Percentiles rank a stretch among this genome's conserved stretches.
These are phyloP conservation scores for Fusarium armeniacum DNA, from an alignment of 2,329 filamentous ascomycete species.

Conservation along the genomic window DNA sequence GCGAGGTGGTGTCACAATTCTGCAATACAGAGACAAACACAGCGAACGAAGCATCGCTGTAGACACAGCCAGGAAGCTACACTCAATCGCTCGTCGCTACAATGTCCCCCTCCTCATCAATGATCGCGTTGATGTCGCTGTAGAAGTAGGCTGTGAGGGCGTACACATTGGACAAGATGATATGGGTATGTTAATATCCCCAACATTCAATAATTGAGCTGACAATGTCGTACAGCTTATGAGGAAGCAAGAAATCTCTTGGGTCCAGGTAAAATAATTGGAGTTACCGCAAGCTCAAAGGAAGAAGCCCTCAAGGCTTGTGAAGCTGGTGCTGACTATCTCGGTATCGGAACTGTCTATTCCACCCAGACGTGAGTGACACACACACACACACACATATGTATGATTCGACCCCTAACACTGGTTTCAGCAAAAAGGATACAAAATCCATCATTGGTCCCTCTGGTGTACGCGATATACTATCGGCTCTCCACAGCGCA, in stretches of 20 bases:
- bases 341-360: conserved; percentile 92
- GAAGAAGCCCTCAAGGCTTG: conserved; percentile 81
- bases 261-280: conserved; percentile 84
- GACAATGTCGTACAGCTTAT: conserved; percentile 41
- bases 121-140: conserved; percentile 89
- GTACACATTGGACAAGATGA: conserved; percentile 97
- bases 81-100: conserved; percentile 75
- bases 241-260: conserved; percentile 77
- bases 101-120: conserved; percentile 90
- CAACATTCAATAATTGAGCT: neutral
- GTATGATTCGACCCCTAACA: conserved; percentile 11
- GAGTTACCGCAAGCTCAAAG: conserved; percentile 83
- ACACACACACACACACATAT: neutral
- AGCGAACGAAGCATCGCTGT: conserved; percentile 81
- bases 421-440: conserved; percentile 77
- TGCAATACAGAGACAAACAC: conserved; percentile 92
- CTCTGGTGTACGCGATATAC: conserved; percentile 67
- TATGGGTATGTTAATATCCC: conserved; percentile 70
- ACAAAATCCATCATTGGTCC: conserved; percentile 76
- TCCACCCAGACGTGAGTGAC: conserved; percentile 79
- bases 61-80: conserved; percentile 77
- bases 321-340: conserved; percentile 84
- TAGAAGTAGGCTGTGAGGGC: conserved; percentile 88
- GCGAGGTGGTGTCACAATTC: conserved; percentile 83
- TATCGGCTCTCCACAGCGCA: conserved; percentile 67